Conservation (phyloP, 139 green algal genomes). For the Volvox reticuliferus region DNA sequence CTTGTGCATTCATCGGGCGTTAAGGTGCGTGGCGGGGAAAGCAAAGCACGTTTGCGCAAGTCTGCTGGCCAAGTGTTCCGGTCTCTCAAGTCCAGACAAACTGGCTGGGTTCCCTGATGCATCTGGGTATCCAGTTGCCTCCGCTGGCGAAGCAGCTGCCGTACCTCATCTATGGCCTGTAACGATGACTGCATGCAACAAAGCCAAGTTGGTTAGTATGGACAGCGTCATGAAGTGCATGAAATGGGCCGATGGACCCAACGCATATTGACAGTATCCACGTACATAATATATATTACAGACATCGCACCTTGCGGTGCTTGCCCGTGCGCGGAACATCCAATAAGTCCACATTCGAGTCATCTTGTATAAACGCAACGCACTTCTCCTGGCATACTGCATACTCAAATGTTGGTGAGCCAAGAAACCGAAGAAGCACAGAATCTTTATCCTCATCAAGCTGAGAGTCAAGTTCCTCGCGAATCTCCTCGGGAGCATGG, state of each 20-base stretch:
- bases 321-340: not conserved
- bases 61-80: not conserved
- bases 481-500: not conserved
- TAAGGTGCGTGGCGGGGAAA: not conserved
- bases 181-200: not conserved
- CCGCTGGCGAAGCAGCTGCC: not conserved
- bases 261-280: not conserved
- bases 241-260: not conserved
- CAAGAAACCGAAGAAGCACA: conserved; percentile 5
- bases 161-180: not conserved
- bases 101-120: not conserved
- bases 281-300: too few species aligned
- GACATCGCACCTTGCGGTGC: conserved; percentile 2
- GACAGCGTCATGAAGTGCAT: not conserved
- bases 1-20: not conserved
- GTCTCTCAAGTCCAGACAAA: conserved; percentile 1
- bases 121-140: not conserved
- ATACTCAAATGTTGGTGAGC: not conserved
- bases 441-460: not conserved
- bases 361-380: not conserved
- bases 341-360: not conserved
- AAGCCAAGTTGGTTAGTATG: too few species aligned
- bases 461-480: not conserved
- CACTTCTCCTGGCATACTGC: not conserved
- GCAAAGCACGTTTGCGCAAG: not conserved